Evolutionary conservation across 2,329 filamentous ascomycete genomes (phyloP).

Genomic region (Colletotrichum theobromicola): DNA sequence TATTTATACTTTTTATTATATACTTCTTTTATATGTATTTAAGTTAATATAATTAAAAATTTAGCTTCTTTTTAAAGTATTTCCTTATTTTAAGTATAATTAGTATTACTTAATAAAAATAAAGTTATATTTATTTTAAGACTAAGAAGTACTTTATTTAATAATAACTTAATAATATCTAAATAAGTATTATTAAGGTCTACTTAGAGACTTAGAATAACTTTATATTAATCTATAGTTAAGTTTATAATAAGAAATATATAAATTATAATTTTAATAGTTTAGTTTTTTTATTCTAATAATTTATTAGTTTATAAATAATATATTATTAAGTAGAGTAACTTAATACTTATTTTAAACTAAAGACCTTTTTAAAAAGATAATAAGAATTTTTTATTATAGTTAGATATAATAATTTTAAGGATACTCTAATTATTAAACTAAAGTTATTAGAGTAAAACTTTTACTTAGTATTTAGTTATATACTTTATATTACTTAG

Average conservation of each 20-base stretch:
- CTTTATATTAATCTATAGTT: not conserved
- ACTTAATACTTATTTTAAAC: not conserved
- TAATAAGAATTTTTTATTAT: not conserved
- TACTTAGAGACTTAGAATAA: not conserved
- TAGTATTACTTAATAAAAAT: not conserved
- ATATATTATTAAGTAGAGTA: not conserved
- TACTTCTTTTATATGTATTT: not conserved
- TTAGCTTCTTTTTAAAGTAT: not conserved
- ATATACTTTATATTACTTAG: not conserved
- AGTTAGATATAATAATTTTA: not conserved
- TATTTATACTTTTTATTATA: not conserved
- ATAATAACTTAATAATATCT: no score
- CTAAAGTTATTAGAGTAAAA: not conserved
- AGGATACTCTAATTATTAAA: rapidly evolving
- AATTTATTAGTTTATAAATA: not conserved
- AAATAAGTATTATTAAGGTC: not conserved
- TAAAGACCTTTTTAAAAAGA: not conserved
- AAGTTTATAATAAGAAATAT: not conserved
- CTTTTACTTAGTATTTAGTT: not conserved
- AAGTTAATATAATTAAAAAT: not conserved
- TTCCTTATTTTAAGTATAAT: not conserved
- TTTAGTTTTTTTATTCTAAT: not conserved
- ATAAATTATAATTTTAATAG: not conserved
- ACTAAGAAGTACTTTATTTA: not conserved
- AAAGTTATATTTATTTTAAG: not conserved